phyloP scores from a whole-genome alignment of 305 asterid genomes.

The Plantago lanceolata region DNA sequence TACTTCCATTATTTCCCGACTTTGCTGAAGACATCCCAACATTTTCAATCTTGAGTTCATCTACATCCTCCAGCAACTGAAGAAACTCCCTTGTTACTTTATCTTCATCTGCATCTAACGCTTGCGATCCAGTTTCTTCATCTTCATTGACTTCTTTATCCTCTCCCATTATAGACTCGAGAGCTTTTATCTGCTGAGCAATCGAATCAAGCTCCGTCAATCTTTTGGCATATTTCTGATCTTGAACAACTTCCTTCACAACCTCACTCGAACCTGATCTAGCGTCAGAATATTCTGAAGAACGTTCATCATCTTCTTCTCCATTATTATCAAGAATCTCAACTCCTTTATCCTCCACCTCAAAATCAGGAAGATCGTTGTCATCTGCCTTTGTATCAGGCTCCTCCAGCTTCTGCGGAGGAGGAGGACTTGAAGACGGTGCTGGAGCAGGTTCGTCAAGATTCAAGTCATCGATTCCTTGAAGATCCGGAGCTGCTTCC shows the following conservation, averaged over 20 bases:
- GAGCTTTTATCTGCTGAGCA: slow-evolving; percentile 86
- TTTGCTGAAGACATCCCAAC: slow-evolving; percentile 27
- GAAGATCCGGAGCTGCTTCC: slow-evolving; percentile 33
- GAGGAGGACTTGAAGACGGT: slow-evolving; percentile 18
- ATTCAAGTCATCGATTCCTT: slow-evolving; percentile 68
- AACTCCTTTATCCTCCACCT: slow-evolving; percentile 82
- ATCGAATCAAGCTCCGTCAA: slow-evolving; percentile 72
- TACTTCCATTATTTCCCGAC: slow-evolving; percentile 22
- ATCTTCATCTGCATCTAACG: slow-evolving; percentile 74
- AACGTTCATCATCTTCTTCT: slow-evolving; percentile 32
- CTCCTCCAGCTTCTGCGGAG: slow-evolving; percentile 29
- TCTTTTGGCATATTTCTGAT: slow-evolving; percentile 50
- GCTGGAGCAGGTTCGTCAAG: slow-evolving; percentile 61
- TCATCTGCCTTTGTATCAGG: slow-evolving; percentile 45
- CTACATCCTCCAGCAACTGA: slow-evolving; percentile 64
- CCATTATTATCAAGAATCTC: slow-evolving; percentile 45
- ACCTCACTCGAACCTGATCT: slow-evolving; percentile 61
- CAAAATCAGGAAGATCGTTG: slow-evolving; percentile 65
- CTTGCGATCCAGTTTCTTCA: slow-evolving; percentile 45
- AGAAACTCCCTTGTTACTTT: slow-evolving; percentile 79
- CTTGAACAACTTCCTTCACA: slow-evolving; percentile 83
- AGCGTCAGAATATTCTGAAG: slow-evolving; percentile 51
- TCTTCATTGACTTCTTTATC: slow-evolving; percentile 39
- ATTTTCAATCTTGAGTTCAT: slow-evolving; percentile 22
- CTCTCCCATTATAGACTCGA: slow-evolving; percentile 70